A percentile compares a stretch with the other conserved stretches of the same genome.
phyloP scores from a whole-genome alignment of 331 rosid species.

The Rosa hybrid region DNA sequence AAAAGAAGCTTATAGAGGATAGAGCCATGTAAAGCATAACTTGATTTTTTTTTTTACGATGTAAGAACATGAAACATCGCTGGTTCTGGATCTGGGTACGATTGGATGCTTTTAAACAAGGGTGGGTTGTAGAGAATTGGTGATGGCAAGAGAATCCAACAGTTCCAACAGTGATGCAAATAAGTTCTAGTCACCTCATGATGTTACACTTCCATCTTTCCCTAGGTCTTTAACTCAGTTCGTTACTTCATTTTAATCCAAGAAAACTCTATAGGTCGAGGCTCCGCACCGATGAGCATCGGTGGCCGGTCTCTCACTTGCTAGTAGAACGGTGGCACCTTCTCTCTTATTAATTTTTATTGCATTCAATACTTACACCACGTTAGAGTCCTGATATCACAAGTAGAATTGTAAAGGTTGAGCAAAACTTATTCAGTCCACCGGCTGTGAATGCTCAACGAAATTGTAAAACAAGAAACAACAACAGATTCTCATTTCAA shows the following conservation, averaged over 20 bases:
- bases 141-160: too few species aligned
- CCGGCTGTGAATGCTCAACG: too few species aligned
- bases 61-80: not conserved
- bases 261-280: not conserved
- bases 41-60: not conserved
- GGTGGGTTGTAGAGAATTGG: not conserved
- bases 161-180: too few species aligned
- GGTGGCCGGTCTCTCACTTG: too few species aligned
- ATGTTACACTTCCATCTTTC: too few species aligned
- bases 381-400: not conserved
- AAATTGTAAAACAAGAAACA: not conserved
- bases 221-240: not conserved
- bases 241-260: not conserved
- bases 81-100: not conserved
- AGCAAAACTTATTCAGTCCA: too few species aligned
- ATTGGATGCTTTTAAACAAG: not conserved
- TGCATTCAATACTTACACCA: not conserved
- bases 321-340: too few species aligned
- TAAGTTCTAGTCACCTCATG: too few species aligned
- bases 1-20: not conserved
- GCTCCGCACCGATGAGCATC: too few species aligned
- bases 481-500: not conserved
- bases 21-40: not conserved
- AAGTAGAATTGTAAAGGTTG: not conserved
- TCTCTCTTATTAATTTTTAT: not conserved